These are phyloP conservation scores for Ascocoryne sarcoides DNA, from an alignment of 2,329 filamentous ascomycete species.

Conservation along the genomic window DNA sequence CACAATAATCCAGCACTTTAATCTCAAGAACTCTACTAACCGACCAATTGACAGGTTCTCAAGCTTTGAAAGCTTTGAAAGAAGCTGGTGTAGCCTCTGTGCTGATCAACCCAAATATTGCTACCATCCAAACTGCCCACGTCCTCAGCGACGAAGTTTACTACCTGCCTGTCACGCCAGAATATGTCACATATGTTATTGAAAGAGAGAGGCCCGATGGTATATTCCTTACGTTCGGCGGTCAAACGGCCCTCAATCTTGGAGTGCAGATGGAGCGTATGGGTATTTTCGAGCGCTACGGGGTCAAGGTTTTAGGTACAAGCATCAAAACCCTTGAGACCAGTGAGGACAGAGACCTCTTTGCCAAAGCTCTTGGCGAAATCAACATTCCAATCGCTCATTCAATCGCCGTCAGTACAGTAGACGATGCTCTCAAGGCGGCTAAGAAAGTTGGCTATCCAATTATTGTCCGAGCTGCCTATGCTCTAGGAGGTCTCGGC, in stretches of 20 bases:
- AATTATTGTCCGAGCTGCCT: slow-evolving; percentile 95
- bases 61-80: slow-evolving; percentile 93
- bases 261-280: slow-evolving; percentile 96
- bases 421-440: slow-evolving; percentile 86
- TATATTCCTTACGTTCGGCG: slow-evolving; percentile 94
- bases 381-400: slow-evolving; percentile 97
- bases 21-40: slow-evolving; percentile 13
- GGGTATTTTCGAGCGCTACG: slow-evolving; percentile 91
- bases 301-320: slow-evolving; percentile 90
- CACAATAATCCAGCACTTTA: neutral
- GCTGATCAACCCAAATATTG: slow-evolving; percentile 96
- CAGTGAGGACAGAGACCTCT: slow-evolving; percentile 91
- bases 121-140: slow-evolving; percentile 96
- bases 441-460: slow-evolving; percentile 86
- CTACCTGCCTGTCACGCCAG: slow-evolving; percentile 93
- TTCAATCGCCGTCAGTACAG: slow-evolving; percentile 82
- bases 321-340: slow-evolving; percentile 91
- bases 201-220: slow-evolving; percentile 93
- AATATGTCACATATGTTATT: slow-evolving; percentile 97
- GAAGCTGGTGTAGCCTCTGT: slow-evolving; percentile 88
- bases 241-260: slow-evolving; percentile 92
- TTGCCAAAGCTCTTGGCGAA: slow-evolving; percentile 90
- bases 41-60: slow-evolving; percentile 55
- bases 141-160: slow-evolving; percentile 94
- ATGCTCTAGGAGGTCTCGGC: slow-evolving; percentile 89